Percentiles rank a stretch among this genome's conserved stretches.
These are phyloP conservation scores for Ophiosphaerella narmari DNA, from an alignment of 2,329 filamentous ascomycete genomes.

Conservation along the genomic window DNA sequence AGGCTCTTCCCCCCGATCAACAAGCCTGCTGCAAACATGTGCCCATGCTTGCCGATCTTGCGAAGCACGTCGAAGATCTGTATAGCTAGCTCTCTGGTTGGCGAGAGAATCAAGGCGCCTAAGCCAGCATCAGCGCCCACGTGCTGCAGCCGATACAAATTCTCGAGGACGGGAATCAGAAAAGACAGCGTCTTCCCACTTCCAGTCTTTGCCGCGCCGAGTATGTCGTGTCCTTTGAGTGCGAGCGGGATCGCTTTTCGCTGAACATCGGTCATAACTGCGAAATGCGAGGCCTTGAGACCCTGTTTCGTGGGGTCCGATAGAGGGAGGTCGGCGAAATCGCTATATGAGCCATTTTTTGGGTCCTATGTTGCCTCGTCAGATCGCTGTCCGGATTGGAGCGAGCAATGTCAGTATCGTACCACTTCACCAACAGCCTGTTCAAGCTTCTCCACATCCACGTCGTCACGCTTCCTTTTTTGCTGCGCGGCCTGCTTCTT, in stretches of 20 bases:
- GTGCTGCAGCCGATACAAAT: constrained; percentile 86
- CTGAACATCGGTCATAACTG: constrained; percentile 89
- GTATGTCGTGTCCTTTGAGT: constrained; percentile 82
- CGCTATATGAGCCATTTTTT: constrained; percentile 63
- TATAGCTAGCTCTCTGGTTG: constrained; percentile 91
- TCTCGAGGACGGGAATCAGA: constrained; percentile 87
- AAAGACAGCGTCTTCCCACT: constrained; percentile 96
- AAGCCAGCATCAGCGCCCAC: constrained; percentile 84
- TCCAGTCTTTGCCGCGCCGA: constrained; percentile 93
- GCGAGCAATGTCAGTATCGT: constrained; percentile 8
- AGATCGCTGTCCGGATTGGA: constrained; percentile 5
- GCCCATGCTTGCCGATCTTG: constrained; percentile 81
- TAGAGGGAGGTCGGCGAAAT: constrained; percentile 83
- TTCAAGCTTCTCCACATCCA: constrained; percentile 54
- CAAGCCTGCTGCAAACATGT: constrained; percentile 88
- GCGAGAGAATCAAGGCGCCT: constrained; percentile 89
- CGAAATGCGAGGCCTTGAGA: constrained; percentile 85
- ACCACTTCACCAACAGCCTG: constrained; percentile 51
- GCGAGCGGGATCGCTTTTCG: constrained; percentile 84
- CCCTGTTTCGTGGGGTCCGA: constrained; percentile 79
- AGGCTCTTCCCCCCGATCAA: constrained; percentile 93
- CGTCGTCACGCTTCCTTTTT: constrained; percentile 60
- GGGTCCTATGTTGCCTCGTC: constrained; percentile 56
- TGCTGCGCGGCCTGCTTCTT: constrained; percentile 58
- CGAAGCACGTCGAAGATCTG: constrained; percentile 95